A percentile compares a stretch with the other conserved stretches of the same genome.
phyloP scores from a whole-genome alignment of 495 filamentous ascomycete species.

The Xylaria castorea region DNA sequence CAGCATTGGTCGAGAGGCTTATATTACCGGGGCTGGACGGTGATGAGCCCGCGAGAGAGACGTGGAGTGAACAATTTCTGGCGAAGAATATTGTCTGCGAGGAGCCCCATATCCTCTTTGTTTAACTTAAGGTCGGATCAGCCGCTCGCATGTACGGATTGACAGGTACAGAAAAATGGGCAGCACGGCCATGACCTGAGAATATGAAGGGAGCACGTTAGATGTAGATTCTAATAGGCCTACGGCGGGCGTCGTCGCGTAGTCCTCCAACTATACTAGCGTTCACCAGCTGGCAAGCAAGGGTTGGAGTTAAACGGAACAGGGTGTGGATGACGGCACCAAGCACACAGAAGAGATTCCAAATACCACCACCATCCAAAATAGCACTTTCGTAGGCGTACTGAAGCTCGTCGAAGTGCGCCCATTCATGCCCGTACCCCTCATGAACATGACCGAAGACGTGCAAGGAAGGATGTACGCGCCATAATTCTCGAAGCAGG shows the following conservation, averaged over 20 bases:
- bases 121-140: conserved; percentile 3
- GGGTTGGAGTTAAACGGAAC: neutral
- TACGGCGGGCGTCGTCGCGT: conserved; percentile 20
- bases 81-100: neutral
- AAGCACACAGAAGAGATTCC: conserved; percentile 30
- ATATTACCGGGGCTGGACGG: conserved; percentile 26
- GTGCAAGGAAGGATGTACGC: conserved; percentile 70
- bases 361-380: conserved; percentile 31
- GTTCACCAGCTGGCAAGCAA: conserved; percentile 24
- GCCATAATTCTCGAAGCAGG: conserved; percentile 72
- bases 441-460: conserved; percentile 80
- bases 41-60: conserved; percentile 10
- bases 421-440: conserved; percentile 50
- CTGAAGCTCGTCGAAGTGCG: conserved; percentile 37
- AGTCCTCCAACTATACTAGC: conserved; percentile 24
- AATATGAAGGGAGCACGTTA: conserved; percentile 31
- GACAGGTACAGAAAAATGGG: neutral
- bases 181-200: conserved; percentile 3
- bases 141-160: neutral
- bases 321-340: neutral
- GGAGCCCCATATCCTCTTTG: conserved; percentile 16
- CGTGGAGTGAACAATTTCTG: conserved; percentile 6
- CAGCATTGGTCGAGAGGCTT: conserved; percentile 30
- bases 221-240: conserved; percentile 24
- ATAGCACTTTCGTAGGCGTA: conserved; percentile 32